Evolutionary conservation across 441 rosid genomes (phyloP), one percentile per base, ranked within the genome.

Genomic region (Pelargonium citronellum): DNA sequence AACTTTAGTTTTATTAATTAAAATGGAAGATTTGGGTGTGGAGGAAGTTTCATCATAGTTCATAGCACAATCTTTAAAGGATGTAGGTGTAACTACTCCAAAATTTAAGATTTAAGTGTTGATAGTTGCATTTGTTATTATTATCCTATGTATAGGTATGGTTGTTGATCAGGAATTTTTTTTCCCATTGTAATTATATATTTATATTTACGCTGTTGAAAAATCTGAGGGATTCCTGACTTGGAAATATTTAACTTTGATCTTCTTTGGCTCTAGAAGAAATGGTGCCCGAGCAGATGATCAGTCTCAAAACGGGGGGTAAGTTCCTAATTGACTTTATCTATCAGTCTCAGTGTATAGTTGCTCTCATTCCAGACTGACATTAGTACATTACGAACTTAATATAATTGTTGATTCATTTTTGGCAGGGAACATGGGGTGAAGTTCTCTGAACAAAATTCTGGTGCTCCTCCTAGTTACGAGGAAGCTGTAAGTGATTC

Each of bases 401-500:
- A 7, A 37, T 5, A 20, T 5, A 9, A 61, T 13, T 61, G 65
- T 61, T 11, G 7, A 15, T 55, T 55, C 68, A 55, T 16, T 74
- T 67, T 66, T 75, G 76, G 79, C 79, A 92, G 95, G 80, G 71
- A 55, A 71, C 89, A 85, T 30, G 90, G 92, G 80, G 85, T 90
- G 73, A 95, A 91, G 71, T 89, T 82, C 77, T 89, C 99, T 67
- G 98, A 91, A 72, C 97, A 88, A 80, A 88, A 88, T 73, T 79
- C 85, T 69, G 87, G 86, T 73, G 94, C 87, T 41, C 99, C 98
- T 67, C 97, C 98, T 43, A 82, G 86, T 81, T 92, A 89, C 76
- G 97, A 92, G 82, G 97, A 91, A 82, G 91, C 88, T 67, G 84
- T 83, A 11, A 84, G 69, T 74, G 96, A 82, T 49, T 82, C 96